Base-by-base conservation (phyloP, 768 basidiomycete genomes). In the Russula foetens region DNA sequence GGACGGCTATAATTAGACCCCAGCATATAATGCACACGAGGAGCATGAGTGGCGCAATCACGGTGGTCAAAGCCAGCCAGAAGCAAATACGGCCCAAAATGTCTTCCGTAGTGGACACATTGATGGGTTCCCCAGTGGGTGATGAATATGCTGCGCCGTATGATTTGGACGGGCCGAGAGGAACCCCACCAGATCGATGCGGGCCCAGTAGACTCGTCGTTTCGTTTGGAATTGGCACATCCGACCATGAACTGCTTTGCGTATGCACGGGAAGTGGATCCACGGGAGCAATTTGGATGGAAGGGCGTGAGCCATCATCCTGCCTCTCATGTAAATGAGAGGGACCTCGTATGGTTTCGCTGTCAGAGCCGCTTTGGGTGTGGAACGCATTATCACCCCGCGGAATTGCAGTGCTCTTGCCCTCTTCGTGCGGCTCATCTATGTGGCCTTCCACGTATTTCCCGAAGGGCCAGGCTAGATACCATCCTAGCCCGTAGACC, bases 401-500 rank as follows among this genome's bases (percentile, higher is more conserved):
- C 44, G 75, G 75, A 21, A 70, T 70, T 7, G 74, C 69, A 24
- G 69, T 61, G 41, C 77, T 70, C 38, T 79, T 73, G 26, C 78
- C 80, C 9, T 71, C 76, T 8, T 56, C 60, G 19, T 51, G n/a
- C 2, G 56, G 47, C 11, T 68, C 69, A 4, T 76, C 71, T 39
- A 77, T 70, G 61, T 86, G 85, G 12, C 93, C 92, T 72, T 98
- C 94, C 50, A 99, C 92, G 70, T 98, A 99, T 73, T 98, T 98
- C 21, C 97, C 95, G 70, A 99, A 99, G 2, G 97, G 97, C 97
- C 97, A 98, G 23, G 84, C 83, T 55, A 98, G 81, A 71, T 99
- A 99, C 90, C 94, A 97, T 7, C 93, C 94, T 26, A 99, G 75
- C 15, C 97, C 97, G 68, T 84, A 92, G 6, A 98, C 76, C 31